Evolutionary conservation across 805 yeast species (phyloP), one percentile per base, ranked within the genome.

Genomic region (Helenozyma rhizophorensis): DNA sequence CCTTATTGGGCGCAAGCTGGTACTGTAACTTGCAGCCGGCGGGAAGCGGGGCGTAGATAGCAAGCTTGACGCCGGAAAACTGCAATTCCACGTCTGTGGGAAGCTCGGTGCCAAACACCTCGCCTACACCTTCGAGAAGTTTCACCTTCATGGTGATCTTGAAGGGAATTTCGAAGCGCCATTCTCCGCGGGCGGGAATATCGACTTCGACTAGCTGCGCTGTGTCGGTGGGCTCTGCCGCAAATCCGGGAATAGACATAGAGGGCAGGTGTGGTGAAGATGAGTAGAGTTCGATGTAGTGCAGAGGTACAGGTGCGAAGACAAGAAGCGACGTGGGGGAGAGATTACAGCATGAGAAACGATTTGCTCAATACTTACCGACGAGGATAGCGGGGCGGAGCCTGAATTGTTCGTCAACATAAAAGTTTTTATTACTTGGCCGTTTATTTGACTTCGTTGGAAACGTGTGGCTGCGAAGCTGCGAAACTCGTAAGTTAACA

Each of bases 101-200:
- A 15, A 93, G 71, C 54, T 93, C 99, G 3, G 96, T 86, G 15
- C 98, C 99, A 58, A 83, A 86, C 8, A 88, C 74, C 60, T 93
- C 98, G 2, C 86, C 96, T 2, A 79, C 70, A 3, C 98, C 99
- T 2, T 65, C 61, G 3, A 58, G 37, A 9, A 79, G 66, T 45
- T 65, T 74, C 27, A 83, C 50, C n/a, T 62, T 65, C 23, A 83
- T 51, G 13, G 61, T 59, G 12, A 74, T 64, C 27, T 68, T 69
- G 40, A 68, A 66, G 0, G 72, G 77, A 4, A 83, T 74, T 51
- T 84, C 93, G 42, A 83, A 71, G 33, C 94, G 64, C 93, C 94
- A 83, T 59, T 86, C 95, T 17, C 76, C 62, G n/a, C 53, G 50
- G 9, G 49, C 56, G 1, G 62, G 55, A n/a, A 66, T 45, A 9